Conservation (phyloP, 805 yeast species). For the Tetrapisispora pingtungensis region DNA sequence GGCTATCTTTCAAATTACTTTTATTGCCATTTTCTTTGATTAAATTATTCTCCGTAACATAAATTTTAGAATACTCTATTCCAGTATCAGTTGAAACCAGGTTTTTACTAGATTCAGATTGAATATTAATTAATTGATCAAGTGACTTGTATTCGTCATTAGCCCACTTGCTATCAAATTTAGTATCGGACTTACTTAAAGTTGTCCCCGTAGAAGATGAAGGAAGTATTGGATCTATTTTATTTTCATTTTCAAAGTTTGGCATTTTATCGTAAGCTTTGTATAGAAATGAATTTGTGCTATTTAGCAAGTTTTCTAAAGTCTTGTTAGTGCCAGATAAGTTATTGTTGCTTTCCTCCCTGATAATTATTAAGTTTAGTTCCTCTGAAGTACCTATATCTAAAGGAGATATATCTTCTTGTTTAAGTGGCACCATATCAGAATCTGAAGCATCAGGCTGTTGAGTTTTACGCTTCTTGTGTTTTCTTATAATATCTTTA, state of each 20-base stretch:
- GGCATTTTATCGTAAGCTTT: background rate
- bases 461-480: background rate
- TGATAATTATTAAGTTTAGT: background rate
- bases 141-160: conserved; percentile 24
- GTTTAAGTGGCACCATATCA: too few relatives aligned
- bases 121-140: conserved; percentile 9
- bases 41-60: too few relatives aligned
- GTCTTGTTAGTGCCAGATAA: background rate
- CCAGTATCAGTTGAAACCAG: too few relatives aligned
- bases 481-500: conserved; percentile 37
- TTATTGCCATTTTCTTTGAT: background rate
- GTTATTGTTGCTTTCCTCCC: background rate
- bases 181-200: conserved; percentile 2
- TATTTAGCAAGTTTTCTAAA: background rate
- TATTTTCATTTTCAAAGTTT: background rate
- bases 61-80: too few relatives aligned
- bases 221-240: background rate
- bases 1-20: background rate
- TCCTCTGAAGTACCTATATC: background rate
- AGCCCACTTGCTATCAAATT: conserved; percentile 47
- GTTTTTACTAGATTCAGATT: background rate
- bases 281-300: conserved; percentile 4
- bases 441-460: too few relatives aligned
- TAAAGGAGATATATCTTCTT: too few relatives aligned
- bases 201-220: background rate